phyloP scores from a whole-genome alignment of 1,139 yeast species.

The Suhomyces chickasaworum region DNA sequence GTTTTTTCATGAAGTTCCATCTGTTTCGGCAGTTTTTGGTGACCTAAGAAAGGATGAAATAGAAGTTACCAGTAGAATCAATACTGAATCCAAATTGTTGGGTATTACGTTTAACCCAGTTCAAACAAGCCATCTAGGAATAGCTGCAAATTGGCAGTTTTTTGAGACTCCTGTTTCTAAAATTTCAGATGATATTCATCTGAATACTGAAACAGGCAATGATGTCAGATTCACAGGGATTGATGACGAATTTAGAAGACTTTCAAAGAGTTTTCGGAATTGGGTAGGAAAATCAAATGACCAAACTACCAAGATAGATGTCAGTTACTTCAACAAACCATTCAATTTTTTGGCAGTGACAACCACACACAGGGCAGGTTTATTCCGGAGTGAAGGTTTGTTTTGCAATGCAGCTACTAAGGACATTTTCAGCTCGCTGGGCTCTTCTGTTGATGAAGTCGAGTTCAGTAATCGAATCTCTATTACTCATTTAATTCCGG shows the following conservation, averaged over 20 bases:
- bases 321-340: background rate
- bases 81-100: conserved; percentile 36
- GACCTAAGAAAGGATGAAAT: conserved; percentile 38
- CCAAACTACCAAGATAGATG: background rate
- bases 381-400: conserved; percentile 53
- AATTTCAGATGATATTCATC: background rate
- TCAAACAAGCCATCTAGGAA: conserved; percentile 46
- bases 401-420: conserved; percentile 54
- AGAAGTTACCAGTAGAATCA: conserved; percentile 28
- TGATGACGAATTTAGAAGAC: conserved; percentile 42
- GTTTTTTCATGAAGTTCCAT: conserved; percentile 52
- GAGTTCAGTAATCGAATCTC: conserved; percentile 54
- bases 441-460: conserved; percentile 41
- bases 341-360: conserved; percentile 43
- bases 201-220: conserved; percentile 7
- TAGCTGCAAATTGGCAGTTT: conserved; percentile 46
- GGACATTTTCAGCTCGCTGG: conserved; percentile 41
- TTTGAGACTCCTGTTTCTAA: conserved; percentile 31
- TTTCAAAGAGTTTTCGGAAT: conserved; percentile 27
- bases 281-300: background rate
- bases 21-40: conserved; percentile 52
- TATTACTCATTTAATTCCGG: conserved; percentile 53
- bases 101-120: conserved; percentile 40
- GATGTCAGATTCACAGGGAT: conserved; percentile 26
- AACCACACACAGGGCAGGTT: conserved; percentile 43